Conservation (phyloP, 225 moss, liverwort and hornwort genomes). For the Straminergon stramineum region DNA sequence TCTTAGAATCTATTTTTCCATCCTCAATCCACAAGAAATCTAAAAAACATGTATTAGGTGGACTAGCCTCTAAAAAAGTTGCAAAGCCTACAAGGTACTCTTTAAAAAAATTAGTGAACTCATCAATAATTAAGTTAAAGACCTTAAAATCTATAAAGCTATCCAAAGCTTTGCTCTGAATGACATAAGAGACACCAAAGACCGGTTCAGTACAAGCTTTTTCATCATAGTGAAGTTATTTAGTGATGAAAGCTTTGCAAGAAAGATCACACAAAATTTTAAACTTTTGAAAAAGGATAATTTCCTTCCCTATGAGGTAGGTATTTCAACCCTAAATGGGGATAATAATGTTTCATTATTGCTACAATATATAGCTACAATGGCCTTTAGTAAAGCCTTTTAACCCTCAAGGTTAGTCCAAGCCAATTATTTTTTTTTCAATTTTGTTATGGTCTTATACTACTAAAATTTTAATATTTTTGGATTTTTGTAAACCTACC, state of each 20-base stretch:
- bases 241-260: background rate
- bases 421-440: background rate
- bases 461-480: background rate
- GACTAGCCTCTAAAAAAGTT: too few relatives aligned
- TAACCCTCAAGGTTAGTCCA: background rate
- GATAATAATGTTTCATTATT: background rate
- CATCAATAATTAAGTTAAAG: background rate
- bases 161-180: background rate
- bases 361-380: accelerated
- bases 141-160: too few relatives aligned
- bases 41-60: too few relatives aligned
- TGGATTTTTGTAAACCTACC: too few relatives aligned
- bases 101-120: background rate
- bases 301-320: accelerated
- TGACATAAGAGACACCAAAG: background rate
- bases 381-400: accelerated
- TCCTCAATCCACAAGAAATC: too few relatives aligned
- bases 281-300: background rate
- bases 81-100: too few relatives aligned
- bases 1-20: too few relatives aligned
- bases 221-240: background rate
- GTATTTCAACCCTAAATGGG: background rate
- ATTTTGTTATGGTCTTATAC: background rate
- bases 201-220: background rate
- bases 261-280: background rate